phyloP scores from a whole-genome alignment of 345 rosid genomes.

The Garcia nutans region DNA sequence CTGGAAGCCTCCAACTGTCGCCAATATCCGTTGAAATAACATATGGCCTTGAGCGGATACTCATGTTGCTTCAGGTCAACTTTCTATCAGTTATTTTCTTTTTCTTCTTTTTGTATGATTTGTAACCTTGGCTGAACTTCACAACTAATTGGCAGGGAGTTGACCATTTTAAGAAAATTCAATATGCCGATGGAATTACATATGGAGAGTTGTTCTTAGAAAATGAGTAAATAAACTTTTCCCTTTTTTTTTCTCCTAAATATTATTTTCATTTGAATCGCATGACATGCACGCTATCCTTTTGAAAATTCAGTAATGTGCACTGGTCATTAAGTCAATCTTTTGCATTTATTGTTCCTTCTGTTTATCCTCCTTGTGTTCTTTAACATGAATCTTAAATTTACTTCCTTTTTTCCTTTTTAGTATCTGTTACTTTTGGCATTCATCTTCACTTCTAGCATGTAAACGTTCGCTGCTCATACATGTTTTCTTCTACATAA shows the following conservation, averaged over 20 bases:
- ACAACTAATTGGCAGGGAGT: constrained; percentile 59
- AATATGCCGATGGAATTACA: constrained; percentile 89
- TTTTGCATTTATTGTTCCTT: no score
- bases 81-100: constrained; percentile 10
- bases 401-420: neutral
- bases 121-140: constrained; percentile 31
- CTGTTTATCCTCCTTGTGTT: no score
- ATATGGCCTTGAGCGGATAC: constrained; percentile 94
- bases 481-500: constrained; percentile 4
- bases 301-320: neutral
- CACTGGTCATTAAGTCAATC: no score
- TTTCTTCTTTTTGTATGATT: constrained; percentile 15
- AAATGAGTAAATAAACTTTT: constrained; percentile 64
- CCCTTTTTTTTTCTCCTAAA: neutral
- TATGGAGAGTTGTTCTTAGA: constrained; percentile 95
- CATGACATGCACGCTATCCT: neutral
- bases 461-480: neutral
- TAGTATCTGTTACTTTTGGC: neutral
- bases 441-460: neutral
- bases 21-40: constrained; percentile 97
- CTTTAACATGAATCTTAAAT: no score
- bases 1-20: constrained; percentile 89
- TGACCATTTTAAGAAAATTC: constrained; percentile 95
- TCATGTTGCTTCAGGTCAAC: constrained; percentile 93
- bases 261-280: constrained; percentile 3